Percentiles rank a stretch among this genome's conserved stretches.
phyloP scores from a whole-genome alignment of 2,329 filamentous ascomycete genomes.

The Emmonsia crescens region DNA sequence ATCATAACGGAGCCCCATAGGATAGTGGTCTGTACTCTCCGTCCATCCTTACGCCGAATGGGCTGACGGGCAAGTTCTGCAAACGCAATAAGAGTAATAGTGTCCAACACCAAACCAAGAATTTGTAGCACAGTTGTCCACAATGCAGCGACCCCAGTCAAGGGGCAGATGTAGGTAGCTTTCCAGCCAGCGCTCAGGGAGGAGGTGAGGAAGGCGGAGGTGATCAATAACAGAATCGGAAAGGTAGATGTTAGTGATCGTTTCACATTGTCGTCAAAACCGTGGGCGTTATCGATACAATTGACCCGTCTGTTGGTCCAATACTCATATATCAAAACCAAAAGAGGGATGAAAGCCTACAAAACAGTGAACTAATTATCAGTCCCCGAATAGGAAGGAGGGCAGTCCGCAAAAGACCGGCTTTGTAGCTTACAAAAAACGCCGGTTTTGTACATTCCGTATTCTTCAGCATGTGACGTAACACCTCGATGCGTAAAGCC shows the following conservation, averaged over 20 bases:
- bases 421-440: conserved; percentile 22
- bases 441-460: conserved; percentile 33
- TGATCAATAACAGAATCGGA: conserved; percentile 27
- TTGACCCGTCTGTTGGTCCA: conserved; percentile 22
- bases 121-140: conserved; percentile 29
- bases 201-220: conserved; percentile 29
- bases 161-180: conserved; percentile 42
- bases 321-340: conserved; percentile 33
- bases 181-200: conserved; percentile 25
- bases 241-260: conserved; percentile 26
- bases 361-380: neutral
- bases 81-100: conserved; percentile 27
- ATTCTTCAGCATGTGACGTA: conserved; percentile 31
- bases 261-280: conserved; percentile 8
- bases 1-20: conserved; percentile 10
- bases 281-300: conserved; percentile 12
- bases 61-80: conserved; percentile 11
- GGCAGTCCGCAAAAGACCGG: neutral
- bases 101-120: conserved; percentile 32
- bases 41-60: conserved; percentile 4
- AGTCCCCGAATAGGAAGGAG: neutral
- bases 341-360: conserved; percentile 31
- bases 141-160: conserved; percentile 23
- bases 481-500: conserved; percentile 28
- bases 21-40: conserved; percentile 6